Conservation (phyloP, 140 eudicot genomes). For the Erigeron philadelphicus region DNA sequence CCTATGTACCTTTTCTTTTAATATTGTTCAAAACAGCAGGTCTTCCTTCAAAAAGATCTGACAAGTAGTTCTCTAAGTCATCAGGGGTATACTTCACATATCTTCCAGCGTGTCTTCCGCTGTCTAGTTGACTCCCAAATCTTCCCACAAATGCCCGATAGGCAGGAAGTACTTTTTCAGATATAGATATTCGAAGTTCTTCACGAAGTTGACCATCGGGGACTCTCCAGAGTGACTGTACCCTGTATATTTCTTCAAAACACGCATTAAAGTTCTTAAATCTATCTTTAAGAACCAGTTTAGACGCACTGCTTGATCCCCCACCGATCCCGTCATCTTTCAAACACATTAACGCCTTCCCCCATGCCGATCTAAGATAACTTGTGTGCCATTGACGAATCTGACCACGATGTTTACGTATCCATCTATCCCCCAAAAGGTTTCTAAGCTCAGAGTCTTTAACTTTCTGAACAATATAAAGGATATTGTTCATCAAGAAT, state of each 20-base stretch:
- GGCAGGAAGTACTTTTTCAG: conserved; percentile 77
- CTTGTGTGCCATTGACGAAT: conserved; percentile 73
- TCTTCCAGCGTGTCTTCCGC: conserved; percentile 78
- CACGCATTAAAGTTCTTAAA: conserved; percentile 78
- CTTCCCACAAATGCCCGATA: conserved; percentile 79
- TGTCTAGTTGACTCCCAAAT: conserved; percentile 72
- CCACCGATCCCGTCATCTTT: conserved; percentile 86
- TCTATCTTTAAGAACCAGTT: conserved; percentile 74
- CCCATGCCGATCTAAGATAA: conserved; percentile 94
- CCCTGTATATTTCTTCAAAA: conserved; percentile 82
- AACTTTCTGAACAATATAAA: conserved; percentile 70
- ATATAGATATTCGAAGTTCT: conserved; percentile 89
- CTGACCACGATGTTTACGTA: conserved; percentile 65
- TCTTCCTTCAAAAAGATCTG: conserved; percentile 75
- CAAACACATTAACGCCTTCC: conserved; percentile 63
- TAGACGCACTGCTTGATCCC: conserved; percentile 65
- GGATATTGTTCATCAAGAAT: conserved; percentile 81
- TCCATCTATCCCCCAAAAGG: conserved; percentile 85
- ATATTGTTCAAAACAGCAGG: conserved; percentile 61
- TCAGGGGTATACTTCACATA: conserved; percentile 73
- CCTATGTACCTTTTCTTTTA: conserved; percentile 68
- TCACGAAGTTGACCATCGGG: conserved; percentile 85
- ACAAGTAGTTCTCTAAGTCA: conserved; percentile 70
- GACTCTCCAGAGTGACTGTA: conserved; percentile 86
- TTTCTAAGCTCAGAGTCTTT: conserved; percentile 76